A percentile compares a stretch with the other conserved stretches of the same genome.
These are phyloP conservation scores for Monosporascus sp. DNA, from an alignment of 2,329 filamentous ascomycete genomes.

Conservation along the genomic window DNA sequence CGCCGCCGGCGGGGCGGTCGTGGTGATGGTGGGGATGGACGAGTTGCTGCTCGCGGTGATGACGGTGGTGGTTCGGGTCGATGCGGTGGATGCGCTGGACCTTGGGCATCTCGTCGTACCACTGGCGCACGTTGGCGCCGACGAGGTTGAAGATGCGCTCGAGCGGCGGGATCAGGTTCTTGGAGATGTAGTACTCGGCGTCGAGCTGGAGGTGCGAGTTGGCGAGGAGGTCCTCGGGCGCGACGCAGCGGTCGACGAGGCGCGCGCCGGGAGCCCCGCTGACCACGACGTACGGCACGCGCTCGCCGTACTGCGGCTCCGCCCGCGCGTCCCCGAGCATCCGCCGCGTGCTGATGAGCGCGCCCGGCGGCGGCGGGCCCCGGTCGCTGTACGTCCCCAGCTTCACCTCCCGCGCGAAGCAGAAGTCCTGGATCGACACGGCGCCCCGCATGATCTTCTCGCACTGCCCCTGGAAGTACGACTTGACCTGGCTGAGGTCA, in stretches of 20 bases:
- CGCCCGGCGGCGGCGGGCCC: constrained; percentile 76
- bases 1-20: too few relatives aligned
- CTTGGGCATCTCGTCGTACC: constrained; percentile 98
- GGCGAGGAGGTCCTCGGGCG: constrained; percentile 74
- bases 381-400: constrained; percentile 82
- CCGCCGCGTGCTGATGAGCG: constrained; percentile 75
- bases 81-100: constrained; percentile 68
- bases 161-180: constrained; percentile 90
- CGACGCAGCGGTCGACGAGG: constrained; percentile 83
- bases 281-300: constrained; percentile 90
- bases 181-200: constrained; percentile 93
- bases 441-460: constrained; percentile 85
- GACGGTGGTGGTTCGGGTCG: constrained; percentile 27
- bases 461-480: constrained; percentile 86
- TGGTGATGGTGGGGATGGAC: constrained; percentile 11
- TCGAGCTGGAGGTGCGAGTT: constrained; percentile 78
- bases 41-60: constrained; percentile 9
- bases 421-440: constrained; percentile 91
- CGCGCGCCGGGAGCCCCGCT: constrained; percentile 80
- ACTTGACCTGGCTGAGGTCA: constrained; percentile 83
- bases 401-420: constrained; percentile 88
- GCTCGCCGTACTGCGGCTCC: constrained; percentile 91
- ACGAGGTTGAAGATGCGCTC: constrained; percentile 96
- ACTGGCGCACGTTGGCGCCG: constrained; percentile 80
- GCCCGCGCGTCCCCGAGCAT: constrained; percentile 83